Conservation (phyloP, 1,284 basidiomycete species). For the Xerocomus amazonicus region DNA sequence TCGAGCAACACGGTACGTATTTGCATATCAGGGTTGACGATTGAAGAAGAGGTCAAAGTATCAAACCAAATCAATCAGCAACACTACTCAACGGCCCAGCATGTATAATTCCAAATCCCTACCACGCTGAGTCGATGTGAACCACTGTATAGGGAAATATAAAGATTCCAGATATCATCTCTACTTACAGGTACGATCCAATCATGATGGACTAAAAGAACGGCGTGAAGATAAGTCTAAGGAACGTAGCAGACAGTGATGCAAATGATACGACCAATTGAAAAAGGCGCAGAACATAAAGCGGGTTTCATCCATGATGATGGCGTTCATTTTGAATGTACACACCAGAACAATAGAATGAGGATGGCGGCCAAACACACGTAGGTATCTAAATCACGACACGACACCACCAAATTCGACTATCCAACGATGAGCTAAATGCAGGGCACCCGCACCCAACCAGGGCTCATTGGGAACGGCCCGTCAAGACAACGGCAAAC, state of each 20-base stretch:
- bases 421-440: too few relatives aligned
- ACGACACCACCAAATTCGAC: background rate
- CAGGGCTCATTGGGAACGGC: conserved; percentile 15
- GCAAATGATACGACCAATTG: conserved; percentile 1
- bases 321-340: conserved; percentile 7
- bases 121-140: background rate
- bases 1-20: background rate
- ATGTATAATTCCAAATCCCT: background rate
- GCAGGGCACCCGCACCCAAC: background rate
- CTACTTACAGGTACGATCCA: conserved; percentile 1
- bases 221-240: background rate
- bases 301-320: conserved; percentile 5
- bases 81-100: background rate
- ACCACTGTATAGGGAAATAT: background rate
- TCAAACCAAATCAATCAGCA: background rate
- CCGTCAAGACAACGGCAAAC: conserved; percentile 48
- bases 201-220: background rate
- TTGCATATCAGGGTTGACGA: background rate
- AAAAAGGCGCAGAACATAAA: conserved; percentile 7
- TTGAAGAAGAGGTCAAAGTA: too few relatives aligned
- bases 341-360: background rate
- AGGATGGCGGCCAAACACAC: background rate
- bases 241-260: background rate
- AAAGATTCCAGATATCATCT: conserved; percentile 2
- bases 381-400: background rate